A percentile compares a stretch with the other conserved stretches of the same genome.
Conservation (phyloP, 345 rosid species). For the Conringia planisiliqua region DNA sequence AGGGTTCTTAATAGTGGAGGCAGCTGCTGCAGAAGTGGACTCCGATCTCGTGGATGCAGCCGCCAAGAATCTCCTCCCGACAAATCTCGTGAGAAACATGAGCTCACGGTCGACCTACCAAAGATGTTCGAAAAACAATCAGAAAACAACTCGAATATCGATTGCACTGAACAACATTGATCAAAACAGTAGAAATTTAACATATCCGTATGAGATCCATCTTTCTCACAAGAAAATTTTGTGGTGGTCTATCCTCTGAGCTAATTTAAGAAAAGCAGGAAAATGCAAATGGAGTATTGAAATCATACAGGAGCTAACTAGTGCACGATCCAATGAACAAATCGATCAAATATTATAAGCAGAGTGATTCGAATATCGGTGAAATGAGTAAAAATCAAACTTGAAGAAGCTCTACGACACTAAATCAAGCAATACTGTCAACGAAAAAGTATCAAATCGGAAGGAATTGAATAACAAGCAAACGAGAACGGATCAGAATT, state of each 20-base stretch:
- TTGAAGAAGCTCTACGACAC: background rate
- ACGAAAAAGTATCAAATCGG: too few relatives aligned
- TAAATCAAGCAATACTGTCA: background rate
- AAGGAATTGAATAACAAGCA: too few relatives aligned
- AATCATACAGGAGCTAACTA: background rate
- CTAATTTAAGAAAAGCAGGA: background rate
- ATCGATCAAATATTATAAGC: background rate
- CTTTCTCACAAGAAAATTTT: background rate
- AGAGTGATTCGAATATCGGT: too few relatives aligned
- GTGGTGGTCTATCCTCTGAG: background rate
- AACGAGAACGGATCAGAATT: too few relatives aligned
- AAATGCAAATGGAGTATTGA: background rate
- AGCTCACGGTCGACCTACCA: background rate
- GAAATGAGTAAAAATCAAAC: too few relatives aligned
- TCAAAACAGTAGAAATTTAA: too few relatives aligned
- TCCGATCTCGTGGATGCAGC: conserved; percentile 58
- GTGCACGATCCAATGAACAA: background rate
- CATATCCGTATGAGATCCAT: background rate
- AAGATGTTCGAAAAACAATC: background rate
- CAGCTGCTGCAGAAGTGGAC: conserved; percentile 50
- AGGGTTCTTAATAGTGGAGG: conserved; percentile 55
- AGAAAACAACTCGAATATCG: background rate
- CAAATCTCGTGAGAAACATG: conserved; percentile 62
- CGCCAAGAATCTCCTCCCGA: conserved; percentile 60
- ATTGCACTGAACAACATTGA: too few relatives aligned